A percentile compares a stretch with the other conserved stretches of the same genome.
Conservation (phyloP, 2,329 filamentous ascomycete species). For the Ilyonectria robusta region DNA sequence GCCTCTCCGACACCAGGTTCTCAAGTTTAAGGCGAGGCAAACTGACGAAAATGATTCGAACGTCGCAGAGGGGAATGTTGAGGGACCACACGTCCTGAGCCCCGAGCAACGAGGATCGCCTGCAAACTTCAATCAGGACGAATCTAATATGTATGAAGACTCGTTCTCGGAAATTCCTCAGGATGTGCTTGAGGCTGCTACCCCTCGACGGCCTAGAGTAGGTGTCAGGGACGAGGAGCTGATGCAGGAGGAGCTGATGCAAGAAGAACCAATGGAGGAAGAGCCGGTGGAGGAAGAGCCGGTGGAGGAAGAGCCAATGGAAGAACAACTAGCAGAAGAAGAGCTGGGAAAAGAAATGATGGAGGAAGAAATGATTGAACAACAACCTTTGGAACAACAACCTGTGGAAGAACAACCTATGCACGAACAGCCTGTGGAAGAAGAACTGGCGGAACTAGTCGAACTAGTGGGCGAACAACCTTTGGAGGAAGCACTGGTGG, state of each 20-base stretch:
- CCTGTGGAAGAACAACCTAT: slow-evolving; percentile 14
- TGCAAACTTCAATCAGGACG: slow-evolving; percentile 43
- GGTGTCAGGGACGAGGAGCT: neutral
- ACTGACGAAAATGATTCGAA: slow-evolving; percentile 33
- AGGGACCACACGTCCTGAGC: slow-evolving; percentile 15
- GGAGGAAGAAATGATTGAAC: slow-evolving; percentile 26
- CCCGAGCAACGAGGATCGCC: slow-evolving; percentile 26
- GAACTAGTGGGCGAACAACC: slow-evolving; percentile 19
- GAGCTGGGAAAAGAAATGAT: slow-evolving; percentile 32
- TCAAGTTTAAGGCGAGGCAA: slow-evolving; percentile 49
- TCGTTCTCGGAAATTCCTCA: slow-evolving; percentile 72
- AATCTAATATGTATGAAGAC: slow-evolving; percentile 62
- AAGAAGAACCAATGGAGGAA: slow-evolving; percentile 29
- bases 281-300: slow-evolving; percentile 15
- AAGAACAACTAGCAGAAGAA: neutral
- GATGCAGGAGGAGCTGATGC: neutral
- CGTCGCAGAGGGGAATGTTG: slow-evolving; percentile 15
- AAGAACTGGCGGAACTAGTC: slow-evolving; percentile 18
- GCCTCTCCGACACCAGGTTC: slow-evolving; percentile 52
- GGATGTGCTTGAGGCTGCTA: slow-evolving; percentile 64
- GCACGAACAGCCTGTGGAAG: slow-evolving; percentile 15
- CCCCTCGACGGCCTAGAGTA: slow-evolving; percentile 52
- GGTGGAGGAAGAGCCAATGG: slow-evolving; percentile 7
- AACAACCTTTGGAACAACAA: slow-evolving; percentile 9
- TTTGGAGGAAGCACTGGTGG: slow-evolving; percentile 6